A percentile compares a stretch with the other conserved stretches of the same genome.
Conservation (phyloP, 106 monocot genomes). For the Ottelia alismoides region DNA sequence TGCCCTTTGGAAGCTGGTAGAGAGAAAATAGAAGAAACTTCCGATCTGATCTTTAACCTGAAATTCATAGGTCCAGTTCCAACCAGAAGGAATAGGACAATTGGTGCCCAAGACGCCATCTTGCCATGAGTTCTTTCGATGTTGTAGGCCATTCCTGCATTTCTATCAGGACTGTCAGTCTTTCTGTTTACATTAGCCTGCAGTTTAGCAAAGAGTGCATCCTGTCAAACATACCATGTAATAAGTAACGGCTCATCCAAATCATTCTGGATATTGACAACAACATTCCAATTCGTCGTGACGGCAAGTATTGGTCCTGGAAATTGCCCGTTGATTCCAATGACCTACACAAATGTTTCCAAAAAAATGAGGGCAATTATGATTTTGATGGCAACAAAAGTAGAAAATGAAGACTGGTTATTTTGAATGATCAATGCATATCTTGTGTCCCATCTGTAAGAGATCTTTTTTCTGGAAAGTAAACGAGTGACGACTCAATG, state of each 20-base stretch:
- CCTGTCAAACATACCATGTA: constrained; percentile 48
- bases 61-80: constrained; percentile 97
- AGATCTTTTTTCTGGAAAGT: too few species aligned
- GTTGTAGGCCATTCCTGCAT: constrained; percentile 84
- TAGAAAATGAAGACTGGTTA: too few species aligned
- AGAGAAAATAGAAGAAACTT: constrained; percentile 91
- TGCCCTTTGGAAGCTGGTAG: constrained; percentile 76
- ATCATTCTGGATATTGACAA: constrained; percentile 70
- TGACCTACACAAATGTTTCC: too few species aligned
- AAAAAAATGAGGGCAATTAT: too few species aligned
- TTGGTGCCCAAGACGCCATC: constrained; percentile 96
- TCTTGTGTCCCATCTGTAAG: too few species aligned
- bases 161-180: constrained; percentile 10
- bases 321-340: constrained; percentile 80
- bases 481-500: too few species aligned
- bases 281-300: constrained; percentile 97
- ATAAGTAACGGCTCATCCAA: constrained; percentile 93
- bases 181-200: too few species aligned
- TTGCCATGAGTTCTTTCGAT: constrained; percentile 89
- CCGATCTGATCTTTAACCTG: constrained; percentile 99
- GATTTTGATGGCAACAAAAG: too few species aligned
- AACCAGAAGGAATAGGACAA: constrained; percentile 93
- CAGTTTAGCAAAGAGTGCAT: background rate
- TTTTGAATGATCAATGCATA: too few species aligned
- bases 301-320: constrained; percentile 82